Conservation (phyloP, 768 basidiomycete genomes). For the Rhizopogon vinicolor region DNA sequence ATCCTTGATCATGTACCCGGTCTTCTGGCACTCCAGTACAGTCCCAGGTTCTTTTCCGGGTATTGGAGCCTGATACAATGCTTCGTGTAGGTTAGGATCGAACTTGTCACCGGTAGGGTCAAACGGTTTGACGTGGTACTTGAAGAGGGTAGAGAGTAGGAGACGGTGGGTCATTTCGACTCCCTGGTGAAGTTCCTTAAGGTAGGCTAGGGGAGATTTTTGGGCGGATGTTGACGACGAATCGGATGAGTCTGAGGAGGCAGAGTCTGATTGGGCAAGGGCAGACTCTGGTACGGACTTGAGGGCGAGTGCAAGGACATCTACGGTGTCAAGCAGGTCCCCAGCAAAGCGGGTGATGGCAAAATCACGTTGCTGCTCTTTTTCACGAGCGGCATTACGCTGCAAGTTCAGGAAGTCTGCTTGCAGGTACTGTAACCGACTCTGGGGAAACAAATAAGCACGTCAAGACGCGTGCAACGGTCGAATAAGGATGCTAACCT, state of each 20-base stretch:
- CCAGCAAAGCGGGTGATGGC: conserved; percentile 88
- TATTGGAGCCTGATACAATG: conserved; percentile 88
- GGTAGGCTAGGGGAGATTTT: conserved; percentile 55
- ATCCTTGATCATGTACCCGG: conserved; percentile 92
- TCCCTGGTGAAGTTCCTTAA: conserved; percentile 75
- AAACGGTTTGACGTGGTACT: conserved; percentile 88
- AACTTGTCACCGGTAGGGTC: conserved; percentile 91
- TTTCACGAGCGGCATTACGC: conserved; percentile 86
- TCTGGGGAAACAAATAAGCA: conserved; percentile 38
- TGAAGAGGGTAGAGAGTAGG: conserved; percentile 84
- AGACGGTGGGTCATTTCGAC: conserved; percentile 91
- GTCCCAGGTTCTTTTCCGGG: conserved; percentile 88
- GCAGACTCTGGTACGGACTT: conserved; percentile 65
- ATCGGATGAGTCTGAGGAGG: conserved; percentile 21
- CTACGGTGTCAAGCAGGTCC: conserved; percentile 87
- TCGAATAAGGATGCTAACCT: conserved; percentile 44
- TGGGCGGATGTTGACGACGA: conserved; percentile 25
- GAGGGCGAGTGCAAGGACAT: conserved; percentile 82
- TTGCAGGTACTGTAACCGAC: conserved; percentile 85
- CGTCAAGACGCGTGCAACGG: conserved; percentile 3
- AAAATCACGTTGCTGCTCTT: conserved; percentile 88
- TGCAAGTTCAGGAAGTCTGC: conserved; percentile 96
- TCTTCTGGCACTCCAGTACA: conserved; percentile 87
- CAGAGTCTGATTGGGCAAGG: conserved; percentile 25
- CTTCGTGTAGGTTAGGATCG: conserved; percentile 95